Evolutionary conservation across 768 basidiomycete genomes (phyloP), one percentile per base, ranked within the genome.

Genomic region (Xanthoconium purpureum): DNA sequence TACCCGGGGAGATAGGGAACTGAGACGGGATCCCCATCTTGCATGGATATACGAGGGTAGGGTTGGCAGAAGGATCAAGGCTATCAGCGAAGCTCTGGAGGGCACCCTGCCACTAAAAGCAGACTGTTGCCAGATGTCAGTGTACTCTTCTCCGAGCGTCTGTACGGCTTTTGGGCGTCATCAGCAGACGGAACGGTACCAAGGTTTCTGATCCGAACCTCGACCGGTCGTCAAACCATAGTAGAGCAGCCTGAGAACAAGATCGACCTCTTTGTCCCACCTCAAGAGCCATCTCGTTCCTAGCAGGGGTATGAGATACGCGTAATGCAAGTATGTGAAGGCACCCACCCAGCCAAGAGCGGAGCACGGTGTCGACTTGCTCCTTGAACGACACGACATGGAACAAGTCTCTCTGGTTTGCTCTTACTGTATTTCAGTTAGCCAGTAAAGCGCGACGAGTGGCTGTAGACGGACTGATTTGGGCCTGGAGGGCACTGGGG

Each of bases 121-220:
- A 12, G 85, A 83, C 54, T 85, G 82, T 60, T 85, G 83, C 88
- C 91, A 90, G 35, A 89, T 85, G 63, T 88, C 87, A 1, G 90
- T 92, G 63, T 94, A 94, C 66, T 94, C 92, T 70, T 94, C 92
- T n/a, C 92, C 92, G 1, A 94, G 77, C 5, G 88, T 92, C 71
- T 94, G 91, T 11, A 79, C 80, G 15, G 85, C 91, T 94, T 94
- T 50, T 38, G 10, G 11, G 51, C 18, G 42, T 57, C 37, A 54
- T 60, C 47, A 70, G 61, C 47, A 8, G 20, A 33, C 42, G 17
- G 11, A 28, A 32, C 35, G 50, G 29, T 9, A 30, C 24, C 28
- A 35, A 44, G 44, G 9, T 11, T 6, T n/a, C 9, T 46, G 40
- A 36, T 30, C 62, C 75, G 56, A 62, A 91, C 92, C 89, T 73